Conservation (phyloP, 148 eudicot species). For the Polygonum maritimum region DNA sequence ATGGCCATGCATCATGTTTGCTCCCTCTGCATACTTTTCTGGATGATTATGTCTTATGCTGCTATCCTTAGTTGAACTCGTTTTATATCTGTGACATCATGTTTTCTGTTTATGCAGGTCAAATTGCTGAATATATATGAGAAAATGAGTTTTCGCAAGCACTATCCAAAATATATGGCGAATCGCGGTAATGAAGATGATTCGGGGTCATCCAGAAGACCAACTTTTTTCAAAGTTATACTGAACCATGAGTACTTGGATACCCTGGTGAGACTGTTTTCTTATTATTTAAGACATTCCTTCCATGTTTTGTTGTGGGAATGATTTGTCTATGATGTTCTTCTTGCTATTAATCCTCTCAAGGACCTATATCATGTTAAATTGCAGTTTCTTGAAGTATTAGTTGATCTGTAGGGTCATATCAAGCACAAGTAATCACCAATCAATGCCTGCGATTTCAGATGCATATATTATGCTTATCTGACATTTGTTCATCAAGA, state of each 20-base stretch:
- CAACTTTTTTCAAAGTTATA: conserved; percentile 52
- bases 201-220: conserved; percentile 21
- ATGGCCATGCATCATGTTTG: neutral
- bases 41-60: too few species aligned
- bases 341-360: neutral
- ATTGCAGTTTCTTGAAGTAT: neutral
- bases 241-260: conserved; percentile 25
- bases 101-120: neutral
- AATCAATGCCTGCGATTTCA: neutral
- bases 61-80: neutral
- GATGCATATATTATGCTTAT: neutral
- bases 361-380: neutral
- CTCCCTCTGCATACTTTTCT: neutral
- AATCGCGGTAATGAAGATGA: conserved; percentile 25
- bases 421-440: neutral
- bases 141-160: conserved; percentile 23
- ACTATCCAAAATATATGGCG: conserved; percentile 33
- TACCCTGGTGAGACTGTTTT: conserved; percentile 27
- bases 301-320: neutral
- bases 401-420: neutral
- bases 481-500: neutral
- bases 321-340: neutral
- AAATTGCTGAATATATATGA: neutral
- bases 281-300: neutral
- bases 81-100: neutral